Evolutionary conservation across 257 asterid genomes (phyloP).

Genomic region (Solanum pimpinellifolium): DNA sequence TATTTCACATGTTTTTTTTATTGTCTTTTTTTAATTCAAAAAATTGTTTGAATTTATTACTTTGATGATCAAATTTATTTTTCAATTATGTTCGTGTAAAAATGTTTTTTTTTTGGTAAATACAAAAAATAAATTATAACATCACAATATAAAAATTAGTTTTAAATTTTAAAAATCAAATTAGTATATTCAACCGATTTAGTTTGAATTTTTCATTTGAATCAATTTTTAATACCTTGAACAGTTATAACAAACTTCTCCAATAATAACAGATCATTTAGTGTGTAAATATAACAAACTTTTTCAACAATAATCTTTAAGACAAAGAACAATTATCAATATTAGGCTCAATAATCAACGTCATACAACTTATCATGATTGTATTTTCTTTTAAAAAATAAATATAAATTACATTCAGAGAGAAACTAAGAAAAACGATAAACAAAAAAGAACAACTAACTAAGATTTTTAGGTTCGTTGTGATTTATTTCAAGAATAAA

Average conservation of each 20-base stretch:
- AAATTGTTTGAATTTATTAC: no score
- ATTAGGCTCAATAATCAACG: neutral
- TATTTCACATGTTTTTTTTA: neutral
- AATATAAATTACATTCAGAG: neutral
- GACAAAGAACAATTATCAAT: no score
- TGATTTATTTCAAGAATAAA: neutral
- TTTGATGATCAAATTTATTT: neutral
- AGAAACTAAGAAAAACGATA: neutral
- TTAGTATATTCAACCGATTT: no score
- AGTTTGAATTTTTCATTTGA: neutral
- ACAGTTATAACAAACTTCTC: conserved; percentile 8
- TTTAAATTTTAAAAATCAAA: neutral
- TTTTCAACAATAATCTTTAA: conserved; percentile 3
- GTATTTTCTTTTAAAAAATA: no score
- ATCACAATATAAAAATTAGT: neutral
- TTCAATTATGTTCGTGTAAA: no score
- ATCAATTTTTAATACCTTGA: no score
- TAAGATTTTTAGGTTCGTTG: neutral
- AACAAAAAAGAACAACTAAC: neutral
- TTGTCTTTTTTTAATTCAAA: neutral
- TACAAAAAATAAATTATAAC: neutral
- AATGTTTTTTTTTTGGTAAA: no score
- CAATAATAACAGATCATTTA: conserved; percentile 1
- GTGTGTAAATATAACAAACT: conserved; percentile 8
- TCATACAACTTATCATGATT: neutral